phyloP scores from a whole-genome alignment of 31 red algal species.

The Odonthalia washingtoniensis region DNA sequence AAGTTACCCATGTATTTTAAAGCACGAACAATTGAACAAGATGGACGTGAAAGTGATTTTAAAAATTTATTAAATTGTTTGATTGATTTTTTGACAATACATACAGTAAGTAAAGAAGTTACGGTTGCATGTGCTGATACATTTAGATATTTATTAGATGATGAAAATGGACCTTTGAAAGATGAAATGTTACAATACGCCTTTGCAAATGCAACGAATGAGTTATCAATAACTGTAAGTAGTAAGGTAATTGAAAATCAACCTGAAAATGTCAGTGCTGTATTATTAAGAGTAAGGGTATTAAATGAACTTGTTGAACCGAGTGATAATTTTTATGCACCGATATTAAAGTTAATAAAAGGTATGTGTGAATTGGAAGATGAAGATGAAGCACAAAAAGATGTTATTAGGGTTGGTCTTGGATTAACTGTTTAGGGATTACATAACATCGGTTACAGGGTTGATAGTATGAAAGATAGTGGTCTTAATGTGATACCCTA shows the following conservation, averaged over 20 bases:
- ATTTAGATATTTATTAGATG: slow-evolving; percentile 36
- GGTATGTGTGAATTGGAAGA: slow-evolving; percentile 19
- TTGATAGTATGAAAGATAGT: neutral
- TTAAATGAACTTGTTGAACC: slow-evolving; percentile 54
- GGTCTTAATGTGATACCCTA: neutral
- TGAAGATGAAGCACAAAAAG: slow-evolving; percentile 23
- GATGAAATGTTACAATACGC: slow-evolving; percentile 31
- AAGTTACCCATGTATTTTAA: slow-evolving; percentile 51
- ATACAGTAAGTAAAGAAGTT: slow-evolving; percentile 47
- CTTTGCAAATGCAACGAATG: slow-evolving; percentile 43
- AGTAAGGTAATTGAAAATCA: slow-evolving; percentile 45
- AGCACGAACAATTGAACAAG: slow-evolving; percentile 40
- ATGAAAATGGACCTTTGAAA: too few relatives aligned
- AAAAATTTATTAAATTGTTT: slow-evolving; percentile 25
- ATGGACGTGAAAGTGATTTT: slow-evolving; percentile 55
- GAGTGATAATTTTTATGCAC: slow-evolving; percentile 4
- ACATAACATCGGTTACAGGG: slow-evolving; percentile 48
- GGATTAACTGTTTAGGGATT: slow-evolving; percentile 54
- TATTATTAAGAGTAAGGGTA: slow-evolving; percentile 44
- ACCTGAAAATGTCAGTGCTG: slow-evolving; percentile 55
- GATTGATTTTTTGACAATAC: slow-evolving; percentile 50
- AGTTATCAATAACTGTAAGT: slow-evolving; percentile 38
- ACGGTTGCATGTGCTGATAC: slow-evolving; percentile 54
- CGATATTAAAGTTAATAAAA: slow-evolving; percentile 34
- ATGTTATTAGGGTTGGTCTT: slow-evolving; percentile 43